Evolutionary conservation across 2,329 filamentous ascomycete genomes (phyloP).

Genomic region (Alternaria dauci): DNA sequence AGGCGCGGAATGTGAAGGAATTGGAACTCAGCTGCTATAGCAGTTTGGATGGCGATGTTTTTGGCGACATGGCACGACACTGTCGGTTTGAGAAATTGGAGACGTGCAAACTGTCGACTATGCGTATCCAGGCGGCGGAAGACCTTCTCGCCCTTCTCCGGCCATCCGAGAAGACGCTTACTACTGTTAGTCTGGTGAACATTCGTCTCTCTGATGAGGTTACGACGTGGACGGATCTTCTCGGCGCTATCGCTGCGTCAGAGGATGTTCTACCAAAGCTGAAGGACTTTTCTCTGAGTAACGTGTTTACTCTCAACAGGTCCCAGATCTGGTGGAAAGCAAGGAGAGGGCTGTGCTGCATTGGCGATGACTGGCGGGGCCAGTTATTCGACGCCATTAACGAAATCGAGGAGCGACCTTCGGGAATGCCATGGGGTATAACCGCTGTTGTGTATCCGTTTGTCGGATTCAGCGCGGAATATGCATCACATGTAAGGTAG

Average conservation of each 20-base stretch:
- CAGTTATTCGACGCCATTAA: constrained; percentile 14
- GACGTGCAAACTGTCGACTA: constrained; percentile 27
- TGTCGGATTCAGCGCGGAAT: constrained; percentile 1
- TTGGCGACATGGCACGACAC: constrained; percentile 33
- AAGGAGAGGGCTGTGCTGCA: constrained; percentile 13
- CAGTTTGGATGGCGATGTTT: constrained; percentile 32
- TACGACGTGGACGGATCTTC: constrained; percentile 24
- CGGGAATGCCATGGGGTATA: constrained; percentile 29
- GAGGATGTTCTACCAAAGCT: constrained; percentile 12
- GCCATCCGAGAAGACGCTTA: constrained; percentile 17
- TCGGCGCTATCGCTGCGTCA: constrained; percentile 19
- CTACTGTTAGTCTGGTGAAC: constrained; percentile 21
- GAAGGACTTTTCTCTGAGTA: constrained; percentile 16
- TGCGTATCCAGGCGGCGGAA: constrained; percentile 17
- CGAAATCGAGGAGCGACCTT: constrained; percentile 8
- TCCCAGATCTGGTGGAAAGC: constrained; percentile 7
- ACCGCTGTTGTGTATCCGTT: constrained; percentile 35
- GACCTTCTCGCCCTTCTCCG: constrained; percentile 28
- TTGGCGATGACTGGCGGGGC: constrained; percentile 14
- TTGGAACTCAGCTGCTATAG: constrained; percentile 38
- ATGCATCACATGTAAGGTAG: not conserved
- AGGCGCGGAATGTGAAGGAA: constrained; percentile 23
- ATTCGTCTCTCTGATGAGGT: constrained; percentile 21
- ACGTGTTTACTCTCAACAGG: constrained; percentile 17
- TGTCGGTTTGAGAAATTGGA: constrained; percentile 28